phyloP scores from a whole-genome alignment of 2,329 filamentous ascomycete genomes.

The Botrytis hyacinthi region DNA sequence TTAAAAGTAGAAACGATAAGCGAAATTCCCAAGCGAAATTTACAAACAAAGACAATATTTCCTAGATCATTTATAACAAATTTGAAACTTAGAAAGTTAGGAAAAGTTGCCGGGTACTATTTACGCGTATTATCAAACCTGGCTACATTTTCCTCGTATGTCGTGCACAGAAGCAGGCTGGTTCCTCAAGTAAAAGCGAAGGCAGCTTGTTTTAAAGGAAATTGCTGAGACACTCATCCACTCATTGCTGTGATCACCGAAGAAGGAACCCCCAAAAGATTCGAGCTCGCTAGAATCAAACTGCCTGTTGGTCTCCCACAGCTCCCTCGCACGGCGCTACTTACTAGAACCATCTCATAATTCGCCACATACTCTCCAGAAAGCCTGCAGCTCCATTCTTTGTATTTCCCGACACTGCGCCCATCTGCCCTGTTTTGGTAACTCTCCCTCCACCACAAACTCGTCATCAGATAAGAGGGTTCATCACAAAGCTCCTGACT shows the following conservation, averaged over 20 bases:
- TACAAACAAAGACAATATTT: not conserved
- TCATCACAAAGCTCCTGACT: not conserved
- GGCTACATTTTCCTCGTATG: not conserved
- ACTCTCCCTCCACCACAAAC: not conserved
- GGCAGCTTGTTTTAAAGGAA: not conserved
- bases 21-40: not conserved
- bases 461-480: not conserved
- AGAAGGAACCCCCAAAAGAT: not conserved
- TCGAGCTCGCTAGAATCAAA: not conserved
- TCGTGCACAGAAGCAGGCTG: not conserved
- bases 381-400: not conserved
- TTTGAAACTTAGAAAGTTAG: rapidly evolving
- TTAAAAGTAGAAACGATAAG: not conserved
- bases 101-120: not conserved
- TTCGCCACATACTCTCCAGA: not conserved
- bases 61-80: not conserved
- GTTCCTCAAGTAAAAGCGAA: not conserved
- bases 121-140: not conserved
- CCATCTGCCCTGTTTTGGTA: not conserved
- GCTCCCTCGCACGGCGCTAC: not conserved
- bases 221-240: not conserved
- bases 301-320: not conserved
- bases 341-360: not conserved
- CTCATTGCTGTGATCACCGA: not conserved
- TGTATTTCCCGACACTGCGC: not conserved